Conservation (phyloP, 2,329 filamentous ascomycete genomes). For the Aureobasidium sp. region DNA sequence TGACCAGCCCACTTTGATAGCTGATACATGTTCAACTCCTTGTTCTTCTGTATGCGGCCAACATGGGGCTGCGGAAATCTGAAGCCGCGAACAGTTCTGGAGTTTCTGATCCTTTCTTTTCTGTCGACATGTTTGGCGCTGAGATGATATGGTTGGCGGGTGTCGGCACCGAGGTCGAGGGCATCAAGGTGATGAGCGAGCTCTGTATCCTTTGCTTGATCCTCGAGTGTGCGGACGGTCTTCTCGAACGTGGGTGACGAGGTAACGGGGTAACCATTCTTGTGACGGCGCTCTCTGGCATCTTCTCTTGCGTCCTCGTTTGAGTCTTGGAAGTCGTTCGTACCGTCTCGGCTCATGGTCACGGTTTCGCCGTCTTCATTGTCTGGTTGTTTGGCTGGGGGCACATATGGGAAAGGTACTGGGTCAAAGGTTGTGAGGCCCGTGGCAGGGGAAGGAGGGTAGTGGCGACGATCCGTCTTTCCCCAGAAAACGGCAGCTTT, state of each 20-base stretch:
- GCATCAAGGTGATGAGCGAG: neutral
- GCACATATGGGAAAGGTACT: neutral
- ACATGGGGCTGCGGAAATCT: neutral
- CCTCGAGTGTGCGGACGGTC: neutral
- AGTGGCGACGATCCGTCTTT: neutral
- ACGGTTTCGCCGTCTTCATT: neutral
- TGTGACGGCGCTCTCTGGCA: neutral
- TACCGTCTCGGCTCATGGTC: neutral
- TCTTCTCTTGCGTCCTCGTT: neutral
- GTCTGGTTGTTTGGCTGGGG: neutral
- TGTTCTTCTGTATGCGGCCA: neutral
- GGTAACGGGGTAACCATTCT: neutral
- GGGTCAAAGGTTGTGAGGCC: neutral
- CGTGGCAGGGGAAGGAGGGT: neutral
- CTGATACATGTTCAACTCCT: neutral
- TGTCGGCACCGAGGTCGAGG: neutral
- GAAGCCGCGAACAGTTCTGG: neutral
- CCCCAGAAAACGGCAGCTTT: neutral
- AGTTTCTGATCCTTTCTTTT: neutral
- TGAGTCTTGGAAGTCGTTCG: neutral
- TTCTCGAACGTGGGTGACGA: neutral
- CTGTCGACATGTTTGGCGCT: neutral
- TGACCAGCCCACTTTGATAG: neutral
- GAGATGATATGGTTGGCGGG: too few relatives aligned
- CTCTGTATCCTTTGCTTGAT: neutral